phyloP scores from a whole-genome alignment of 2,329 filamentous ascomycete genomes.

The Passalora sequoiae region DNA sequence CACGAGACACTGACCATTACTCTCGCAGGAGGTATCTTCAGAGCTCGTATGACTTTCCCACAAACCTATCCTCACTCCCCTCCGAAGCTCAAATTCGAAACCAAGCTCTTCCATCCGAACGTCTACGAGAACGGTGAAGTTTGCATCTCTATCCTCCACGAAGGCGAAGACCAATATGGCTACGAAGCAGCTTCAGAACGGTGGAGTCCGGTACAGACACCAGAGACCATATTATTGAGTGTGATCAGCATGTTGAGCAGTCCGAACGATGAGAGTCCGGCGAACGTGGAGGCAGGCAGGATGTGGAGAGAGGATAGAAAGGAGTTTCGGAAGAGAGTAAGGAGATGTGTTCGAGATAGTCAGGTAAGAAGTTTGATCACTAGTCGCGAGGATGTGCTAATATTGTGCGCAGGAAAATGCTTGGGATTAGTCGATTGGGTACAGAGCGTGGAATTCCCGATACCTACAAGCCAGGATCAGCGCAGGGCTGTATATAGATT shows the following conservation, averaged over 20 bases:
- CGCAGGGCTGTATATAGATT: too few species aligned
- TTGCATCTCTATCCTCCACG: constrained; percentile 95
- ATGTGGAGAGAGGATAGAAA: constrained; percentile 75
- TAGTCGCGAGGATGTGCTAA: not conserved
- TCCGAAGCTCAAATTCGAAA: constrained; percentile 81
- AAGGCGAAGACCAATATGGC: constrained; percentile 86
- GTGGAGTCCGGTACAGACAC: constrained; percentile 91
- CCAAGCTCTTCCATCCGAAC: constrained; percentile 88
- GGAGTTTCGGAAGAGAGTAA: constrained; percentile 73
- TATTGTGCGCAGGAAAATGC: constrained; percentile 47
- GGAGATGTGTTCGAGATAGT: constrained; percentile 75
- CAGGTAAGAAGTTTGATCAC: constrained; percentile 10
- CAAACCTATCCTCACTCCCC: constrained; percentile 79
- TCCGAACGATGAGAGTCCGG: constrained; percentile 92
- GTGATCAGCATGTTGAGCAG: constrained; percentile 89
- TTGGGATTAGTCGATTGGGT: constrained; percentile 30
- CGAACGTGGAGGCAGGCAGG: constrained; percentile 88
- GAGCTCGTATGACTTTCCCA: constrained; percentile 77
- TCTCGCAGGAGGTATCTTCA: constrained; percentile 77
- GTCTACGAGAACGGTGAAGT: constrained; percentile 82
- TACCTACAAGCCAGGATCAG: too few species aligned
- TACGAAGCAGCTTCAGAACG: constrained; percentile 88
- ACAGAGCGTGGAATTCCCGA: not conserved
- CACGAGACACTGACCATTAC: not conserved
- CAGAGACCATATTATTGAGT: constrained; percentile 86